phyloP scores from a whole-genome alignment of 805 yeast species.

The Isabelozyma heimii region DNA sequence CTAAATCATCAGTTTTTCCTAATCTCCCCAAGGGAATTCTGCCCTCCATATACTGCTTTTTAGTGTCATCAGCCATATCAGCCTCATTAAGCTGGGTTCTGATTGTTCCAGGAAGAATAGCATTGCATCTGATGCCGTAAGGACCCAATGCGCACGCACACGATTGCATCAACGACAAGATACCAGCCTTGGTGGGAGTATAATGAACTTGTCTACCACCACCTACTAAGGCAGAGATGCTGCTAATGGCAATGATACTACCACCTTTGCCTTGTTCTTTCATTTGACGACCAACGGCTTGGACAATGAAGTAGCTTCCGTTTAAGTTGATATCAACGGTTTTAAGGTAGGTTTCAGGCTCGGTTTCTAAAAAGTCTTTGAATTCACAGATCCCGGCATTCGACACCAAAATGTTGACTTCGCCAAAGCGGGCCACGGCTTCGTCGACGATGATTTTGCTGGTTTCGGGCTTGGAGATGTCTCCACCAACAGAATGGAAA shows the following conservation, averaged over 20 bases:
- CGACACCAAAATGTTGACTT: conserved; percentile 39
- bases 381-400: conserved; percentile 48
- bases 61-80: conserved; percentile 34
- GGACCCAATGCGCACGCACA: conserved; percentile 43
- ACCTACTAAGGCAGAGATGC: conserved; percentile 45
- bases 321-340: conserved; percentile 40
- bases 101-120: conserved; percentile 46
- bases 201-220: conserved; percentile 46
- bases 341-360: conserved; percentile 30
- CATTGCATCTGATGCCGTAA: conserved; percentile 44
- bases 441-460: conserved; percentile 23
- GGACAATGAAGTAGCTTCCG: conserved; percentile 45
- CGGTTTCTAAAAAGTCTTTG: conserved; percentile 38
- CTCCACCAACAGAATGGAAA: conserved; percentile 42
- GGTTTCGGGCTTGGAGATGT: conserved; percentile 39
- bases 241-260: conserved; percentile 42
- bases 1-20: conserved; percentile 36
- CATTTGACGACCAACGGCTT: conserved; percentile 47
- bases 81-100: conserved; percentile 41
- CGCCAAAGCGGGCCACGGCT: conserved; percentile 37
- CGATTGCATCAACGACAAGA: conserved; percentile 42
- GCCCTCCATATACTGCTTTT: conserved; percentile 35
- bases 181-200: conserved; percentile 49
- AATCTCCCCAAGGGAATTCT: conserved; percentile 40
- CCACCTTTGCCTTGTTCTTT: conserved; percentile 46